Evolutionary conservation across 192 early-diverging fungal genomes (phyloP), one percentile per base, ranked within the genome.

Genomic region (Backusella westeae): DNA sequence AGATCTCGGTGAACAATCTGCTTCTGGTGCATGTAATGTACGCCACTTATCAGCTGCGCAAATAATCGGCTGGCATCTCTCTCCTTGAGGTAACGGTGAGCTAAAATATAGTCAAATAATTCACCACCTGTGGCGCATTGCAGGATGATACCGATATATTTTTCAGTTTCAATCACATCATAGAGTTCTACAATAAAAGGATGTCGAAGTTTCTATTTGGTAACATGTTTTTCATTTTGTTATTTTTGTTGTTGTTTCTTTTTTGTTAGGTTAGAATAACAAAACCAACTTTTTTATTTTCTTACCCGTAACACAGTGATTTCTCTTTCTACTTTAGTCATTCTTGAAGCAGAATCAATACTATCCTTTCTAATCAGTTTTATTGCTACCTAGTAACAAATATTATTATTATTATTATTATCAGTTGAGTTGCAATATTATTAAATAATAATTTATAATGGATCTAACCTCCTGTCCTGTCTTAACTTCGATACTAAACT

Each of bases 51-150:
- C 35, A 99, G 88, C 83, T 99, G 97, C 26, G 96, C 94, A 87
- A 99, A 98, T 68, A 97, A 86, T 49, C 92, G 89, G 69, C 93
- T 91, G 0, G 97, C 95, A 70, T 99, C 97, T 67, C 84, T 84
- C 78, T 99, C 97, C 77, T 93, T 94, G 49, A 99, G 87, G 80
- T 96, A 96, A 21, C 94, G 90, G 76, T 96, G 96, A 0, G 96
- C 95, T 59, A 99, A 88, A 75, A 99, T 97, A 85, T 98, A 92
- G 82, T 99, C 97, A 84, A 99, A 99, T 46, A 99, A 85, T 84
- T 99, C 97, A 41, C 97, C 96, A 87, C 93, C 94, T 75, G 96
- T 96, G 56, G 96, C 97, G 81, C 94, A 98, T 84, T 98, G 96
- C 81, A 98, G 91, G 26, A 98, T 93, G 77, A 99, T 97, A 53